phyloP scores from a whole-genome alignment of 1,284 basidiomycete genomes.

The Tilletia indica region DNA sequence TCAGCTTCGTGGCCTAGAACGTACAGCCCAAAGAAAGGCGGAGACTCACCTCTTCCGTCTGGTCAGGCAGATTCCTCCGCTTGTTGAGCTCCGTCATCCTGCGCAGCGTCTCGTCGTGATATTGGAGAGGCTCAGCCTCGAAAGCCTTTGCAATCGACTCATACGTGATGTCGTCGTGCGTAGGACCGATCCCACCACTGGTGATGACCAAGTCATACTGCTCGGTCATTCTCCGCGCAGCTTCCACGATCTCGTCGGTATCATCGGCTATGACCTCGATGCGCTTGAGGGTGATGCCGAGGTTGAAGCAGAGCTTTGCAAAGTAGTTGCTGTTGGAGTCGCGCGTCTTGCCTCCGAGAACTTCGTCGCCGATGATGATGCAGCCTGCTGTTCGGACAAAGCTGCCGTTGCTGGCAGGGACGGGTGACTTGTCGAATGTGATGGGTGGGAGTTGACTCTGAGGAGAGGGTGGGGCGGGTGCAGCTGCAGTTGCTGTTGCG shows the following conservation, averaged over 20 bases:
- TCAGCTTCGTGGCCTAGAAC: too few relatives aligned
- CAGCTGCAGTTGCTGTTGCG: too few relatives aligned
- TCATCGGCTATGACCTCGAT: conserved; percentile 90
- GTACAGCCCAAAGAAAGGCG: background rate
- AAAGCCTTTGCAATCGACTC: conserved; percentile 82
- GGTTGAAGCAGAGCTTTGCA: conserved; percentile 56
- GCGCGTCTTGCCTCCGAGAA: conserved; percentile 68
- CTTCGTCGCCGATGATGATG: conserved; percentile 67
- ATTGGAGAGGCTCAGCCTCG: conserved; percentile 62
- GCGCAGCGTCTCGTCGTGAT: conserved; percentile 75
- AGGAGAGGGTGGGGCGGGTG: background rate
- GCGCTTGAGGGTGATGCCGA: conserved; percentile 54
- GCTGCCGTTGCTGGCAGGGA: conserved; percentile 28
- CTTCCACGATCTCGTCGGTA: conserved; percentile 82
- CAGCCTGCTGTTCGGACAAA: conserved; percentile 46
- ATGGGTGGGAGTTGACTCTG: background rate
- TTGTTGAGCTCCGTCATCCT: conserved; percentile 72
- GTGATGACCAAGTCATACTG: conserved; percentile 55
- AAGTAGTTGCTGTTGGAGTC: conserved; percentile 71
- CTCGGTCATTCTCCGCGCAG: conserved; percentile 75
- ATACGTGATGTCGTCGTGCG: conserved; percentile 70
- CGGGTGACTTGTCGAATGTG: conserved; percentile 32
- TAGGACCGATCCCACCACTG: conserved; percentile 49
- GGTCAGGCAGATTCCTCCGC: conserved; percentile 63
- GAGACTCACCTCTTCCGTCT: conserved; percentile 68